Evolutionary conservation across 441 rosid species (phyloP), one percentile per base, ranked within the genome.

Genomic region (Caryocar brasiliense): DNA sequence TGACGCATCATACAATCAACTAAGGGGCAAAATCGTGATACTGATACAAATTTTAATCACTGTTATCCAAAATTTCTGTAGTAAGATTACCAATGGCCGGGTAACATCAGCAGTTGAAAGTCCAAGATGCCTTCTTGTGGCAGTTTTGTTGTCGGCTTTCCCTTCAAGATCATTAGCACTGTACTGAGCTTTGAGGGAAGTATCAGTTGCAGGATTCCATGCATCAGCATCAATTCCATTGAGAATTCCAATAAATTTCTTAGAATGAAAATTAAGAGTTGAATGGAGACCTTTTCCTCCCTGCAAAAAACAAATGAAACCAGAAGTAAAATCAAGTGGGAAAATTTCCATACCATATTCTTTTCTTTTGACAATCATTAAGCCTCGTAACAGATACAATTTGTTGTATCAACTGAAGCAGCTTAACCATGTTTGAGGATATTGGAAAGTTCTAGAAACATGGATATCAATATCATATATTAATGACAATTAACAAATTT

Each of bases 261-360:
- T 92, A 18, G 91, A 75, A 65, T 92, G 86, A 46, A 76, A 70
- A 64, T 73, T 85, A 11, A 92, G 87, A 5, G 91, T 87, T 8
- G 94, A 73, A 59, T 87, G 91, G 42, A 92, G 94, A 62, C 98
- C 95, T 51, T 46, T 77, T 56, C 99, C 99, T 58, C 96, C 95
- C 96, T 92, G 68, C 50, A 23, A 41, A 62, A 62, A 35, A 65
- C 5, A 47, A 41, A 35, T 26, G 20, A 40, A 33, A 32, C 26
- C 23, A 21, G 33, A 22, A 38, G 12, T 38, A 52, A 47, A 40
- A 39, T 28, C 36, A 32, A 43, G 19, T n/a, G n/a, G n/a, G n/a
- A n/a, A n/a, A n/a, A n/a, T n/a, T n/a, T n/a, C n/a, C n/a, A n/a
- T n/a, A n/a, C n/a, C n/a, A n/a, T n/a, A n/a, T n/a, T n/a, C n/a